Base-by-base conservation (phyloP, 2,329 filamentous ascomycete species). In the Dactylellina drechsleri region DNA sequence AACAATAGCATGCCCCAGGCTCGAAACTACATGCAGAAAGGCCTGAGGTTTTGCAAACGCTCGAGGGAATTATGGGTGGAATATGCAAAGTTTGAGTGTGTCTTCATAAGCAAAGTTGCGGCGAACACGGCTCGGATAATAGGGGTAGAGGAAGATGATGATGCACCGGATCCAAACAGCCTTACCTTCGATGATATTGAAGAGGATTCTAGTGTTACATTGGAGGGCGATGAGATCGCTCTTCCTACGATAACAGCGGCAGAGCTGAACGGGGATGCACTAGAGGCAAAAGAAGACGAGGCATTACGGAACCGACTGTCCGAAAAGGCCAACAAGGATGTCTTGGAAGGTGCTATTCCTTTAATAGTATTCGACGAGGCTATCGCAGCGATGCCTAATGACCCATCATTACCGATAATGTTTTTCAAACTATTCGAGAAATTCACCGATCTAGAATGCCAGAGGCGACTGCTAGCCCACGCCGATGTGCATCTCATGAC, bases 261-360 rank as follows among this genome's bases (percentile, higher is more conserved):
- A 60, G 88, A 90, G 76, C 83, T 89, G 77, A 85, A 87, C 65
- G 84, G 84, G 36, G 82, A 82, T 16, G 83, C 84, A 36, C 49
- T 43, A 13, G 40, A 56, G 28, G 18, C 18, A 70, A 40, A 45
- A 74, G 70, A 26, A 47, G 77, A 54, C 54, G 76, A 83, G 49
- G 79, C 84, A 60, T 79, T 86, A 40, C 86, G 84, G 0, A 83
- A 87, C 79, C 82, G 83, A 65, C 96, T 77, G 85, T 90, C 79
- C 88, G 88, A 76, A 83, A 91, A 15, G 86, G 87, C 43, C 13
- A 84, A 85, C 68, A 94, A 93, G 56, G 93, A 94, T 2, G 92
- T 92, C 8, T 85, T 97, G 77, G 92, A 91, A 74, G 95, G 95
- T n/a, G 95, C 92, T 15, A 97, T 99, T 78, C 93, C 95, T 1